Percentiles rank a stretch among this genome's conserved stretches.
phyloP scores from a whole-genome alignment of 73 alveolate species.

The Tetrahymena thermophila region DNA sequence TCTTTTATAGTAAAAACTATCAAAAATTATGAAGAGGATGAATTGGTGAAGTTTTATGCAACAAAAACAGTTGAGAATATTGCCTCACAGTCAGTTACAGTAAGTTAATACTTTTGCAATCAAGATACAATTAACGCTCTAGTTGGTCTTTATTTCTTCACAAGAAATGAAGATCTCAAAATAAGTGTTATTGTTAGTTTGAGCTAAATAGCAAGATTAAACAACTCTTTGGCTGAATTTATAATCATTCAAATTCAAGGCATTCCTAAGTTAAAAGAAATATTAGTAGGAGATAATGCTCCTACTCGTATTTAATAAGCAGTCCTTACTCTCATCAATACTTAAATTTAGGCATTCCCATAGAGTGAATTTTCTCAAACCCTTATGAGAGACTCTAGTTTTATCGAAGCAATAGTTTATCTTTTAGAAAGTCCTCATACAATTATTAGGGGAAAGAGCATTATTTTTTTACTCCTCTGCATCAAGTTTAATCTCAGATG shows the following conservation, averaged over 20 bases:
- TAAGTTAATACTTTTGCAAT: conserved; percentile 61
- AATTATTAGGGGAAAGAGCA: conserved; percentile 64
- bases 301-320: conserved; percentile 58
- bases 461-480: conserved; percentile 43
- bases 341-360: conserved; percentile 13
- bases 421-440: conserved; percentile 54
- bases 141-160: conserved; percentile 25
- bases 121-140: conserved; percentile 43
- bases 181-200: conserved; percentile 54
- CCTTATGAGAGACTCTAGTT: conserved; percentile 44
- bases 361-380: conserved; percentile 13
- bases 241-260: conserved; percentile 49
- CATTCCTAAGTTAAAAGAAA: conserved; percentile 18
- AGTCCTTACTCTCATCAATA: conserved; percentile 52
- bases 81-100: conserved; percentile 51
- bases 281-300: conserved; percentile 35
- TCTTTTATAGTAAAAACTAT: conserved; percentile 55
- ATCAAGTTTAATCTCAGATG: conserved; percentile 51
- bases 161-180: conserved; percentile 50
- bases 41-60: conserved; percentile 85
- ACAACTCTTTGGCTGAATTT: conserved; percentile 33
- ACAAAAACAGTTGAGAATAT: conserved; percentile 91
- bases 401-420: conserved; percentile 9
- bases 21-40: conserved; percentile 60
- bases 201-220: conserved; percentile 52